Evolutionary conservation across 1,139 yeast genomes (phyloP).

Genomic region (Candida dubliniensis): DNA sequence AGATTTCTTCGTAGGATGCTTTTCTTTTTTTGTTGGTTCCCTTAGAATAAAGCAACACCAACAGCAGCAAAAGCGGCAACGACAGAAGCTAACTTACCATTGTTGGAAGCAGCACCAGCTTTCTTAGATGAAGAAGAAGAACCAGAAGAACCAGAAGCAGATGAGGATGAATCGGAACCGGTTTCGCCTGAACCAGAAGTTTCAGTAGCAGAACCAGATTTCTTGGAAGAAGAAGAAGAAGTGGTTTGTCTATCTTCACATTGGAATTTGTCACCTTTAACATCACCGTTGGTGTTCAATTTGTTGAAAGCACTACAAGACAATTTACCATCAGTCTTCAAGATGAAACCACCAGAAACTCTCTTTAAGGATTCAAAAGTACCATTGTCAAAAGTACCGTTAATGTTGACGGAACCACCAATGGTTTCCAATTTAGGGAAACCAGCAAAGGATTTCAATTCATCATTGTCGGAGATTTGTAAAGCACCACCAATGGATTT

Average conservation of each 20-base stretch:
- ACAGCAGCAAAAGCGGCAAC: conserved; percentile 63
- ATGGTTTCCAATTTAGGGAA: conserved; percentile 72
- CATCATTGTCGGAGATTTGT: conserved; percentile 78
- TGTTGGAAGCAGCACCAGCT: conserved; percentile 29
- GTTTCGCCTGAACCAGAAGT: conserved; percentile 27
- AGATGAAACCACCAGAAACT: conserved; percentile 89
- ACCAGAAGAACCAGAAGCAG: conserved; percentile 22
- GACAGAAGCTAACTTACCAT: conserved; percentile 49
- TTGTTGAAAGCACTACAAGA: conserved; percentile 76
- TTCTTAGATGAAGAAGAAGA: conserved; percentile 24
- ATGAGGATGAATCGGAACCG: conserved; percentile 19
- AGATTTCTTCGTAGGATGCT: no score
- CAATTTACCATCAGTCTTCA: conserved; percentile 76
- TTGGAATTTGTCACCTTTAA: conserved; percentile 85
- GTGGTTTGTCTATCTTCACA: conserved; percentile 69
- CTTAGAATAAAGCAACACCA: conserved; percentile 63
- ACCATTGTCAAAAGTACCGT: conserved; percentile 81
- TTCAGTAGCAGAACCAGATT: conserved; percentile 28
- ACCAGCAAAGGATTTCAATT: conserved; percentile 63
- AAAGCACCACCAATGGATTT: conserved; percentile 84
- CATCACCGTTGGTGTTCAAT: conserved; percentile 68
- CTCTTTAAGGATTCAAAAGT: conserved; percentile 67
- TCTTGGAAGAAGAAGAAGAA: conserved; percentile 46
- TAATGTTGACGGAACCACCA: conserved; percentile 83
- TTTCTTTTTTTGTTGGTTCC: neutral